Percentiles rank a stretch among this genome's conserved stretches.
Conservation (phyloP, 1,284 basidiomycete species). For the Irpex sp. region DNA sequence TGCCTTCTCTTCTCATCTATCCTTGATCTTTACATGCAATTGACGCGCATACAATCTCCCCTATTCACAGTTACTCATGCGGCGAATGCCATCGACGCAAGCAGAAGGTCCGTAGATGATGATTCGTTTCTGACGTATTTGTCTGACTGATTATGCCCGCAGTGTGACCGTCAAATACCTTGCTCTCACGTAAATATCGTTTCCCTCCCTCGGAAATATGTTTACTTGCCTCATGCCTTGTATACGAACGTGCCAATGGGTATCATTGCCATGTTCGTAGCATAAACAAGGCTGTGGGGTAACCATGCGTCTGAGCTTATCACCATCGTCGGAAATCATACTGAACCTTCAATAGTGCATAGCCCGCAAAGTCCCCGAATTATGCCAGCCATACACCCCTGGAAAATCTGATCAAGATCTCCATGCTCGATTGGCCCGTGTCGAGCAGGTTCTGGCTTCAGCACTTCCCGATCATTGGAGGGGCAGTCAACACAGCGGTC, state of each 20-base stretch:
- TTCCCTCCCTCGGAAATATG: slow-evolving; percentile 4
- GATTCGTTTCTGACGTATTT: slow-evolving; percentile 17
- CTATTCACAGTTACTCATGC: slow-evolving; percentile 65
- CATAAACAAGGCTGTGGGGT: neutral
- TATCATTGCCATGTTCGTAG: neutral
- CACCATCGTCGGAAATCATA: neutral
- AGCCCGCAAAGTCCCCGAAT: slow-evolving; percentile 75
- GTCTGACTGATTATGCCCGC: neutral
- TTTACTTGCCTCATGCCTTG: neutral
- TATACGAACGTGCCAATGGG: neutral
- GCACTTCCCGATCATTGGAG: slow-evolving; percentile 68
- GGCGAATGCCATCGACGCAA: slow-evolving; percentile 81
- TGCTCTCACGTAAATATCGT: slow-evolving; percentile 61
- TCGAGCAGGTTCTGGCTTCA: slow-evolving; percentile 74
- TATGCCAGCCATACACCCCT: slow-evolving; percentile 81
- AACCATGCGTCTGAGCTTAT: neutral
- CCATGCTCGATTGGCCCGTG: slow-evolving; percentile 58
- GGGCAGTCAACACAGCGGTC: slow-evolving; percentile 27
- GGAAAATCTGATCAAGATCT: slow-evolving; percentile 80
- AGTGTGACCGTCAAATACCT: slow-evolving; percentile 78
- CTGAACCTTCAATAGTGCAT: slow-evolving; percentile 47
- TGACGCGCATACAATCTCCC: slow-evolving; percentile 2
- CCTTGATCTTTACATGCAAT: neutral
- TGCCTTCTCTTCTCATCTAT: neutral
- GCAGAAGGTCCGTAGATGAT: slow-evolving; percentile 54